Evolutionary conservation across 2,329 filamentous ascomycete species (phyloP).

Genomic region (Nemania bipapillata): DNA sequence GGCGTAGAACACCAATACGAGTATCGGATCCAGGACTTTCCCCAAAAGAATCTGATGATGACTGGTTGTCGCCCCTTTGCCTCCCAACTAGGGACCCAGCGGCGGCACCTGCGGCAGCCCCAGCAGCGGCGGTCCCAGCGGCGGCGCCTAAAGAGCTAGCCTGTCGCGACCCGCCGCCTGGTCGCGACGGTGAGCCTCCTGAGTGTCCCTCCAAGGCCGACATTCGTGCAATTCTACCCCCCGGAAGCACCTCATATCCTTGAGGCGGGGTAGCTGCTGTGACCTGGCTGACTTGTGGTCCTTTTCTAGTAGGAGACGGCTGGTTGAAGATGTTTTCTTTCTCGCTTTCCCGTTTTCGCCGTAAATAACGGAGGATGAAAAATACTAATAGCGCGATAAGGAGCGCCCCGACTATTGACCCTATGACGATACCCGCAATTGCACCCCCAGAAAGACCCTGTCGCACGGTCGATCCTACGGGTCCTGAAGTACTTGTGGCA

Average conservation of each 20-base stretch:
- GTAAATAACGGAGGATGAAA: constrained; percentile 68
- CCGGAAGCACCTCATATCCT: constrained; percentile 80
- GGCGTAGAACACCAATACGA: constrained; percentile 66
- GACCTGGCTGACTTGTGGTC: constrained; percentile 57
- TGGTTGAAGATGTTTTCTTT: constrained; percentile 86
- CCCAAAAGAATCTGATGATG: constrained; percentile 77
- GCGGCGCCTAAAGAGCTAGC: constrained; percentile 60
- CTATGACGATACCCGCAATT: constrained; percentile 91
- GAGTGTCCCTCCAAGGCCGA: constrained; percentile 85
- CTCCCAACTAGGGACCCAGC: constrained; percentile 61
- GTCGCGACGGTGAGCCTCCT: constrained; percentile 68
- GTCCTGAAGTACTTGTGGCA: constrained; percentile 51
- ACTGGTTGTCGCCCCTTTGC: constrained; percentile 65
- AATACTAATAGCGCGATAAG: constrained; percentile 77
- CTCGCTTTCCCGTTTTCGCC: constrained; percentile 68
- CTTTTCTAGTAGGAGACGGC: constrained; percentile 76
- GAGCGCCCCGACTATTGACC: constrained; percentile 75
- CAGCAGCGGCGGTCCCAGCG: constrained; percentile 56
- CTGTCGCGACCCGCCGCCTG: constrained; percentile 61
- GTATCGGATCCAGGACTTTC: constrained; percentile 77
- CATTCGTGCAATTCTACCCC: constrained; percentile 93
- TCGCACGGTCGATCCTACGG: constrained; percentile 45
- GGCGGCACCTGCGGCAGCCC: constrained; percentile 50
- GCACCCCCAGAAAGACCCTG: constrained; percentile 77
- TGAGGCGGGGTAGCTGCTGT: constrained; percentile 51